phyloP scores from a whole-genome alignment of 768 basidiomycete genomes.

The Tulasnella calospora region DNA sequence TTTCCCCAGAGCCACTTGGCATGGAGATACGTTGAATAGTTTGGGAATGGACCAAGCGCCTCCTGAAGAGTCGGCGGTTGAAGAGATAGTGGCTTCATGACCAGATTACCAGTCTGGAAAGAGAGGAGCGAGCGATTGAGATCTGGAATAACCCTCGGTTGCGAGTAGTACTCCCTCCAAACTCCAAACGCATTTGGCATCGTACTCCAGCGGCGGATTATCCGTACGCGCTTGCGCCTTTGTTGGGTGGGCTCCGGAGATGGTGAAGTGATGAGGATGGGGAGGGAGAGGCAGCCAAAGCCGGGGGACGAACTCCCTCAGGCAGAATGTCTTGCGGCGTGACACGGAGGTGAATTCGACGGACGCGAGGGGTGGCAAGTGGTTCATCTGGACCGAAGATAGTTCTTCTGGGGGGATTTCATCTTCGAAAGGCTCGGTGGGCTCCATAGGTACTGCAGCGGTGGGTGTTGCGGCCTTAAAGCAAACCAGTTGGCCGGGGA shows the following conservation, averaged over 20 bases:
- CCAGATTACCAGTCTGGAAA: background rate
- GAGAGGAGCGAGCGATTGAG: background rate
- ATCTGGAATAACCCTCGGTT: background rate
- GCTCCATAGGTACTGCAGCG: no score
- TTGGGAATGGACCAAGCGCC: constrained; percentile 6
- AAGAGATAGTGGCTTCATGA: background rate
- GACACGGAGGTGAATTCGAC: background rate
- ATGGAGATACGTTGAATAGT: background rate
- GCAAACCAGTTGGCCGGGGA: no score
- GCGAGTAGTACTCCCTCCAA: background rate
- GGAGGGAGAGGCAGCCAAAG: background rate
- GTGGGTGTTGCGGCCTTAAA: no score
- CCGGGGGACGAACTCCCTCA: background rate
- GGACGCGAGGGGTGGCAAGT: background rate
- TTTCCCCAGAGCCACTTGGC: background rate
- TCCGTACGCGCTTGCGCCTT: background rate
- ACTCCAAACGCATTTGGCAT: constrained; percentile 4
- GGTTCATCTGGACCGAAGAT: background rate
- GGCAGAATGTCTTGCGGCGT: background rate
- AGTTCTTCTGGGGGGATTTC: background rate
- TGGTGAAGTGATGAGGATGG: background rate
- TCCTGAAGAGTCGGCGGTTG: background rate
- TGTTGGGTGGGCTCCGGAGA: background rate
- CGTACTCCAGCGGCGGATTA: background rate
- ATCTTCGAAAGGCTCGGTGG: no score